phyloP scores from a whole-genome alignment of 2,329 filamentous ascomycete species.

The Septoria linicola region DNA sequence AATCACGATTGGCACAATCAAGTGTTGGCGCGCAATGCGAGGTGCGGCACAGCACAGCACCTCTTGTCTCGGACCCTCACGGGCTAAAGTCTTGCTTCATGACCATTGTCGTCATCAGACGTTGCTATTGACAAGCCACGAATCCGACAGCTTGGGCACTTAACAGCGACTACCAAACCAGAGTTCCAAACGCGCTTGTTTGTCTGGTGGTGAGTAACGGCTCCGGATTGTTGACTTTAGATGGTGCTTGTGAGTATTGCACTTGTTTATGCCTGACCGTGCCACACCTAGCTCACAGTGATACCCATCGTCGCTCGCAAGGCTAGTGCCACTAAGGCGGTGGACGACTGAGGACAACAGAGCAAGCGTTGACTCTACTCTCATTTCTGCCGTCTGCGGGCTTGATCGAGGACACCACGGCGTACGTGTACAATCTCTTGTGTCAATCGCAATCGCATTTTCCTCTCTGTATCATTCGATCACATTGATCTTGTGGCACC shows the following conservation, averaged over 20 bases:
- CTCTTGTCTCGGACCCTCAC: not conserved
- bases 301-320: not conserved
- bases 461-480: not conserved
- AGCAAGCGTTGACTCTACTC: no score
- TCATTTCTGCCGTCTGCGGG: no score
- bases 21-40: not conserved
- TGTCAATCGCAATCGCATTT: no score
- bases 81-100: conserved; percentile 5
- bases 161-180: conserved; percentile 1
- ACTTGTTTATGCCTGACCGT: conserved; percentile 7
- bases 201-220: not conserved
- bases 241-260: conserved; percentile 2
- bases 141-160: conserved; percentile 4
- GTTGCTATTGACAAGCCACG: conserved; percentile 4
- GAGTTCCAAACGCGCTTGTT: not conserved
- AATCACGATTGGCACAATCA: not conserved
- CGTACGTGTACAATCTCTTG: no score
- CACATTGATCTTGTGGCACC: not conserved
- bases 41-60: conserved; percentile 10
- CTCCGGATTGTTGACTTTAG: conserved; percentile 9
- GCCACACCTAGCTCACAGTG: not conserved
- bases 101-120: conserved; percentile 9
- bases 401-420: no score
- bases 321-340: no score
- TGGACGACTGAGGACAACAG: no score